Percentiles rank a stretch among this genome's conserved stretches.
Evolutionary conservation across 306 rosid species (phyloP).

Genomic region (Benincasa hispida): DNA sequence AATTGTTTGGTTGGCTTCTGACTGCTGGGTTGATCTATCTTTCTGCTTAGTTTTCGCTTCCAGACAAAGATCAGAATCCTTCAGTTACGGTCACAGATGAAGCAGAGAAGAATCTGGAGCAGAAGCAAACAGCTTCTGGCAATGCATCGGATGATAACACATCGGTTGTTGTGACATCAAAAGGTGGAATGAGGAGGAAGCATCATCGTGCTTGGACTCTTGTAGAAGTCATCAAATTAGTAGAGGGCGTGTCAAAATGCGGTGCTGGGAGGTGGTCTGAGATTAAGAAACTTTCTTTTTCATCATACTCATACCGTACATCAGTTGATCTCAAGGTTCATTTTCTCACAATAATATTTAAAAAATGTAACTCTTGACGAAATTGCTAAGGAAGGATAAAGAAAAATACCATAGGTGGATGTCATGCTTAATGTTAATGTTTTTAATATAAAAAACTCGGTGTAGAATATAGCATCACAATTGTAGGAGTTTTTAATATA

Average conservation of each 20-base stretch:
- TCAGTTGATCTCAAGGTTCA: slow-evolving; percentile 94
- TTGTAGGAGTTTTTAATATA: too few relatives aligned
- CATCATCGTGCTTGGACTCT: slow-evolving; percentile 98
- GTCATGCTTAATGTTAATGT: background rate
- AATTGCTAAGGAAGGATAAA: background rate
- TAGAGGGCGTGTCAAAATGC: slow-evolving; percentile 81
- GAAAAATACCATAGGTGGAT: background rate
- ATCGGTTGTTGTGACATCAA: slow-evolving; percentile 45
- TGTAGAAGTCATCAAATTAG: slow-evolving; percentile 71
- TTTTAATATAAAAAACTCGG: background rate
- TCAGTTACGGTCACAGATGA: slow-evolving; percentile 21
- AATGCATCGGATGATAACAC: slow-evolving; percentile 36
- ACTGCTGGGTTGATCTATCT: background rate
- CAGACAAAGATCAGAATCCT: slow-evolving; percentile 31
- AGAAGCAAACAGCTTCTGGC: slow-evolving; percentile 29
- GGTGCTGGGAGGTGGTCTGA: slow-evolving; percentile 99
- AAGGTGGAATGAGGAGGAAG: slow-evolving; percentile 90
- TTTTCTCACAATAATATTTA: background rate
- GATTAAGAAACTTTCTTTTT: slow-evolving; percentile 77
- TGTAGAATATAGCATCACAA: background rate
- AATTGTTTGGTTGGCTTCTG: background rate
- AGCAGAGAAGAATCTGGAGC: slow-evolving; percentile 25
- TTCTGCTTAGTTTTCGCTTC: slow-evolving; percentile 22
- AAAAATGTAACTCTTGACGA: background rate
- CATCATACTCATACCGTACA: slow-evolving; percentile 79